Percentiles rank a stretch among this genome's conserved stretches.
Evolutionary conservation across 352 stramenopile species (phyloP).

Genomic region (Phytophthora pistaciae): DNA sequence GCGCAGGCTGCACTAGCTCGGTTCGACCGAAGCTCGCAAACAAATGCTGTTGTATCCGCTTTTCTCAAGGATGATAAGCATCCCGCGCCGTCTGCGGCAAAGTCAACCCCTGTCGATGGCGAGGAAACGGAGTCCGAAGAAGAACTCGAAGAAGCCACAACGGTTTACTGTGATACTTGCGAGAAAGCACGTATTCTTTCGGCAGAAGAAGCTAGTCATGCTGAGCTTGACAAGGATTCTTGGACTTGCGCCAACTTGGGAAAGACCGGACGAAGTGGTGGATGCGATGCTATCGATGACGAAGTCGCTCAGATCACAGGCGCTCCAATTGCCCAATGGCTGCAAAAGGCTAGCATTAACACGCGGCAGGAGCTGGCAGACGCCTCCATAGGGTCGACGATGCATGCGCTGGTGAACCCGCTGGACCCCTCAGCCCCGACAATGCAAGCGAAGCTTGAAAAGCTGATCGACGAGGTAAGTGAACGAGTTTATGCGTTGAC

Average conservation of each 20-base stretch:
- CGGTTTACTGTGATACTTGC: slow-evolving; percentile 85
- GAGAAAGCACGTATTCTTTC: slow-evolving; percentile 83
- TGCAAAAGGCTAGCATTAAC: slow-evolving; percentile 55
- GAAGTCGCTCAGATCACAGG: slow-evolving; percentile 77
- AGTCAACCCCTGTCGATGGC: slow-evolving; percentile 8
- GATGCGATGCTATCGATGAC: slow-evolving; percentile 74
- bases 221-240: slow-evolving; percentile 35
- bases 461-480: slow-evolving; percentile 69
- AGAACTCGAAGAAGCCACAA: slow-evolving; percentile 68
- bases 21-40: slow-evolving; percentile 53
- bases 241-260: slow-evolving; percentile 74
- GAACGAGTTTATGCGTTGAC: not conserved
- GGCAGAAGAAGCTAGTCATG: slow-evolving; percentile 43
- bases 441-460: slow-evolving; percentile 56
- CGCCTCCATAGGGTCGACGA: slow-evolving; percentile 30
- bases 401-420: slow-evolving; percentile 48
- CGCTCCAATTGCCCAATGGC: slow-evolving; percentile 46
- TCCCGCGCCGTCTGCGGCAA: slow-evolving; percentile 1
- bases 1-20: slow-evolving; percentile 67
- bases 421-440: slow-evolving; percentile 44
- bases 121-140: slow-evolving; percentile 54
- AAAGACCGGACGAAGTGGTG: slow-evolving; percentile 36
- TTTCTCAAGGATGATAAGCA: slow-evolving; percentile 33
- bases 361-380: slow-evolving; percentile 75
- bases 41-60: slow-evolving; percentile 50